These are phyloP conservation scores for Graphilbum fragrans DNA, from an alignment of 2,329 filamentous ascomycete genomes.

Conservation along the genomic window DNA sequence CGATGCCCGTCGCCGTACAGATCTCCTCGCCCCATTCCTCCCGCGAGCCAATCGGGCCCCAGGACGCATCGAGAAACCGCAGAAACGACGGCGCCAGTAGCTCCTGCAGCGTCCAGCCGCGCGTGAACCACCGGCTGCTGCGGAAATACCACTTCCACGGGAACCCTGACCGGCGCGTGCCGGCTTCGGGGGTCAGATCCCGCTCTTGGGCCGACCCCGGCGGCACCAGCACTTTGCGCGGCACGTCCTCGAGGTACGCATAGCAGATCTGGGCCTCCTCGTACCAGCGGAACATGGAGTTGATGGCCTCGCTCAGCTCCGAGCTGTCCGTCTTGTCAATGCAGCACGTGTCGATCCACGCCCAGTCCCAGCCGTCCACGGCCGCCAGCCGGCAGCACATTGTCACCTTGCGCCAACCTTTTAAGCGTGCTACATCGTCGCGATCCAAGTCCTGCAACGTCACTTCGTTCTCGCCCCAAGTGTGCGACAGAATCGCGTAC, in stretches of 20 bases:
- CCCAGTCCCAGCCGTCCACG: not conserved
- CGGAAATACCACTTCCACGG: too few species aligned
- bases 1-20: too few species aligned
- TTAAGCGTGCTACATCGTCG: not conserved
- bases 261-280: constrained; percentile 1
- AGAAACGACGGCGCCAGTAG: constrained; percentile 14
- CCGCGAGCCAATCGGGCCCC: constrained; percentile 5
- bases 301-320: constrained; percentile 5
- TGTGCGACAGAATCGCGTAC: constrained; percentile 8
- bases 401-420: not conserved
- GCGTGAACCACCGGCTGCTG: constrained; percentile 6
- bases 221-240: not conserved
- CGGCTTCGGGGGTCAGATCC: too few species aligned
- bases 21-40: too few species aligned
- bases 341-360: constrained; percentile 7
- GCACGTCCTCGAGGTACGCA: constrained; percentile 4
- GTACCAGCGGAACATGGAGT: constrained; percentile 8
- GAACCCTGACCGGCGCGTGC: not conserved
- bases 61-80: constrained; percentile 4
- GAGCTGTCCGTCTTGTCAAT: constrained; percentile 5
- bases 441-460: not conserved
- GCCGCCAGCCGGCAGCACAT: not conserved
- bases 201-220: not conserved
- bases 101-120: constrained; percentile 8
- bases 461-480: constrained; percentile 2